Base-by-base conservation (phyloP, 129 eudicot species). In the Dittrichia graveolens region DNA sequence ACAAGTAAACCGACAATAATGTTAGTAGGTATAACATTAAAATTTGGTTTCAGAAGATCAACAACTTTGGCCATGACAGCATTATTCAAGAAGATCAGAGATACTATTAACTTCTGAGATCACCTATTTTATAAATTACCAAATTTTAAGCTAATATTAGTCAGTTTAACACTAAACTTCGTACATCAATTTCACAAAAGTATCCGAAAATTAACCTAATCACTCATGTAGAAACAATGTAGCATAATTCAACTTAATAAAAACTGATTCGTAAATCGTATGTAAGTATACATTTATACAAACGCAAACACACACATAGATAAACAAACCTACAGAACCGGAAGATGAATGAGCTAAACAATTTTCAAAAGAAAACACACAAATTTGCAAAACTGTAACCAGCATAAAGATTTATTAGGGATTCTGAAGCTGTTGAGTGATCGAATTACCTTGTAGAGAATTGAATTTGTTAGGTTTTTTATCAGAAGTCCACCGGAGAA, bases 401-500 rank as follows among this genome's bases (percentile, higher is more conserved):
- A 47, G 66, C 34, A 43, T 39, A 56, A 57, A 57, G 9, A 34
- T 47, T 66, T 66, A 39, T 31, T 62, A 44, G 10, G 56, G 60
- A 72, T 35, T 35, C 7, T 47, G 69, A 60, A 73, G 12, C 16
- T 31, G 58, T 4, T 37, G 31, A 64, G 31, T 40, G 53, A 16
- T 54, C 1, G 65, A 40, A 53, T 60, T 38, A 60, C 68, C 59
- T 72, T 46, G 46, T 37, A 16, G 16, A 9, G 43, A 41, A 16
- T 69, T 52, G 18, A 64, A 12, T 64, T 64, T 7, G 35, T 31
- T 18, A 31, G 63, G 35, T 57, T 53, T 50, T 54, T 69, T 12
- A 69, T 69, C 63, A 14, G 63, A 50, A 68, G 73, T 68, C 48
- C 37, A 50, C 49, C 73, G 61, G 73, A 68, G 73, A 67, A 67